Percentiles rank a stretch among this genome's conserved stretches.
Conservation (phyloP, 1,284 basidiomycete species). For the Cutaneotrichosporon cyanovorans region DNA sequence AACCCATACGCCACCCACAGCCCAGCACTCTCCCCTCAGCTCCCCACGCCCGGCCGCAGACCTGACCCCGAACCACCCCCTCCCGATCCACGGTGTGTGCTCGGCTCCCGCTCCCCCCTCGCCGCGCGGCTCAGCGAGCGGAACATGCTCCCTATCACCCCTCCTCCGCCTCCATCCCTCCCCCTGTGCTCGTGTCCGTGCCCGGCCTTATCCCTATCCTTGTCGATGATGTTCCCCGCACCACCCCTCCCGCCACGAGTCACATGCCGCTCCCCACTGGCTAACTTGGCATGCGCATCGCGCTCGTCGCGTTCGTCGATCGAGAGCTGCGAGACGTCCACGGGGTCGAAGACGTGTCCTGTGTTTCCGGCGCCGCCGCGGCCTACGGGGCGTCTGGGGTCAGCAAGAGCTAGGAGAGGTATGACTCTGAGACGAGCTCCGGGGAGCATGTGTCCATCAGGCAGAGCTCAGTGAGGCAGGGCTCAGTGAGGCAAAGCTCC, state of each 20-base stretch:
- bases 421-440: not conserved
- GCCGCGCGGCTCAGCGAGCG: slow-evolving; percentile 39
- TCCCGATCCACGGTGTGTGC: not conserved
- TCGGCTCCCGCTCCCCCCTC: slow-evolving; percentile 21
- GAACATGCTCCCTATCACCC: slow-evolving; percentile 40
- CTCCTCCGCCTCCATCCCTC: slow-evolving; percentile 24
- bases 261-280: slow-evolving; percentile 24
- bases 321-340: slow-evolving; percentile 29
- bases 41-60: too few species aligned
- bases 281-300: slow-evolving; percentile 36
- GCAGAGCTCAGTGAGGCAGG: too few species aligned
- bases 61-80: too few species aligned
- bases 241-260: slow-evolving; percentile 34
- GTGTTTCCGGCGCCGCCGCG: slow-evolving; percentile 42
- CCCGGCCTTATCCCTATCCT: slow-evolving; percentile 2
- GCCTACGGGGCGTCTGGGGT: slow-evolving; percentile 27
- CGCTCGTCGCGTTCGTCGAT: slow-evolving; percentile 36
- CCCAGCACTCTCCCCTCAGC: too few species aligned
- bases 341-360: slow-evolving; percentile 16
- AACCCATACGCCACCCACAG: too few species aligned
- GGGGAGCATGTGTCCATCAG: too few species aligned
- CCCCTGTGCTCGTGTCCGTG: slow-evolving; percentile 20
- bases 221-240: slow-evolving; percentile 30
- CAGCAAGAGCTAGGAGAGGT: not conserved
- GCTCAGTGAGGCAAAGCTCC: too few species aligned